Percentiles rank a stretch among this genome's conserved stretches.
Evolutionary conservation across 805 yeast genomes (phyloP).

Genomic region (Candida dajiaensis): DNA sequence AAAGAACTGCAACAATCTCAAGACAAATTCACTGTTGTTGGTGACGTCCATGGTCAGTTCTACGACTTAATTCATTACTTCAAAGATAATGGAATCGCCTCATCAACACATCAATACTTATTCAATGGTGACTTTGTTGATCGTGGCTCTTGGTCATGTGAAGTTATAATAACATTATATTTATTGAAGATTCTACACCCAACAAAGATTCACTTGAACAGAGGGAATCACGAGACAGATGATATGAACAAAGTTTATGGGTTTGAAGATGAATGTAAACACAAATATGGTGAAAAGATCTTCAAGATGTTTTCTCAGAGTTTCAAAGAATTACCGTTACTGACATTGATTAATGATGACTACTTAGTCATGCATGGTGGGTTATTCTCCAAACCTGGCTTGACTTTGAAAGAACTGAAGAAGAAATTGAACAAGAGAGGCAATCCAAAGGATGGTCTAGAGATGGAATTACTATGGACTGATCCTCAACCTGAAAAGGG

Average conservation of each 20-base stretch:
- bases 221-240: slow-evolving; percentile 96
- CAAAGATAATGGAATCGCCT: slow-evolving; percentile 65
- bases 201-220: slow-evolving; percentile 59
- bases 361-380: slow-evolving; percentile 97
- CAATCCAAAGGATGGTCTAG: slow-evolving; percentile 87
- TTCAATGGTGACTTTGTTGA: slow-evolving; percentile 98
- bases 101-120: slow-evolving; percentile 59
- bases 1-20: slow-evolving; percentile 49
- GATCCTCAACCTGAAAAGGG: slow-evolving; percentile 85
- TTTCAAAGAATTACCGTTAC: slow-evolving; percentile 81
- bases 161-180: slow-evolving; percentile 79
- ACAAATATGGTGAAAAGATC: slow-evolving; percentile 75
- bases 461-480: slow-evolving; percentile 97
- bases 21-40: slow-evolving; percentile 68
- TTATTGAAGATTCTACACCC: slow-evolving; percentile 77
- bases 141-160: slow-evolving; percentile 97
- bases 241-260: slow-evolving; percentile 97
- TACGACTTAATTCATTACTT: slow-evolving; percentile 84
- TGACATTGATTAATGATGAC: slow-evolving; percentile 69
- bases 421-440: slow-evolving; percentile 68
- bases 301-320: slow-evolving; percentile 82
- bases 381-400: slow-evolving; percentile 69
- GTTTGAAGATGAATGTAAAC: slow-evolving; percentile 91
- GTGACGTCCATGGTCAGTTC: slow-evolving; percentile 97
- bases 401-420: slow-evolving; percentile 69